phyloP scores from a whole-genome alignment of 768 basidiomycete species.

The Panus rudis region DNA sequence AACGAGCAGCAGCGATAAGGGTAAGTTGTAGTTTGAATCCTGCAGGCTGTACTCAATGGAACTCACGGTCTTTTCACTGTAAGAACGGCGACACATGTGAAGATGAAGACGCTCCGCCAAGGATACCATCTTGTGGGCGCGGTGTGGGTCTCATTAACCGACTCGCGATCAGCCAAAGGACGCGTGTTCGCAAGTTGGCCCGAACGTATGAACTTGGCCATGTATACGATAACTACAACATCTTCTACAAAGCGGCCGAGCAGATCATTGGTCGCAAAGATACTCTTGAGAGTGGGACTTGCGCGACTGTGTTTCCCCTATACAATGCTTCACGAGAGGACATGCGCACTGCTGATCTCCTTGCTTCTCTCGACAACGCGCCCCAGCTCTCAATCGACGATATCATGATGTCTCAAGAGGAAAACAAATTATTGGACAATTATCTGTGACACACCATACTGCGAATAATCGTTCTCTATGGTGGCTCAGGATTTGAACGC shows the following conservation, averaged over 20 bases:
- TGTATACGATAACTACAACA: slow-evolving; percentile 35
- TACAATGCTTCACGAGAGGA: slow-evolving; percentile 20
- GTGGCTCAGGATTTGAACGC: slow-evolving; percentile 21
- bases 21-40: too few species aligned
- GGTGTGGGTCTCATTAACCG: slow-evolving; percentile 8
- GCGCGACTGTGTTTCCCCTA: slow-evolving; percentile 26
- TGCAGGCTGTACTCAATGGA: too few species aligned
- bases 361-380: slow-evolving; percentile 17
- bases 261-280: slow-evolving; percentile 28
- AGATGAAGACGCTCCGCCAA: too few species aligned
- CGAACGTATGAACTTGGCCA: slow-evolving; percentile 11
- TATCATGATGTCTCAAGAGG: slow-evolving; percentile 20
- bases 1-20: too few species aligned
- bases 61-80: too few species aligned
- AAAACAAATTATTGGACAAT: slow-evolving; percentile 11
- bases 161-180: slow-evolving; percentile 18
- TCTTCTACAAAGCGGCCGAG: slow-evolving; percentile 22
- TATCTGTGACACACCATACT: slow-evolving; percentile 22
- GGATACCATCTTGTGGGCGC: too few species aligned
- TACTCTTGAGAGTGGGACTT: slow-evolving; percentile 32
- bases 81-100: too few species aligned
- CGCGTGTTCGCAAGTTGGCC: slow-evolving; percentile 16
- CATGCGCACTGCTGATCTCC: slow-evolving; percentile 18
- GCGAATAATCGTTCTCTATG: slow-evolving; percentile 24
- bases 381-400: slow-evolving; percentile 19